These are phyloP conservation scores for Debaryomyces fabryi DNA, from an alignment of 1,139 yeast genomes.

Conservation along the genomic window DNA sequence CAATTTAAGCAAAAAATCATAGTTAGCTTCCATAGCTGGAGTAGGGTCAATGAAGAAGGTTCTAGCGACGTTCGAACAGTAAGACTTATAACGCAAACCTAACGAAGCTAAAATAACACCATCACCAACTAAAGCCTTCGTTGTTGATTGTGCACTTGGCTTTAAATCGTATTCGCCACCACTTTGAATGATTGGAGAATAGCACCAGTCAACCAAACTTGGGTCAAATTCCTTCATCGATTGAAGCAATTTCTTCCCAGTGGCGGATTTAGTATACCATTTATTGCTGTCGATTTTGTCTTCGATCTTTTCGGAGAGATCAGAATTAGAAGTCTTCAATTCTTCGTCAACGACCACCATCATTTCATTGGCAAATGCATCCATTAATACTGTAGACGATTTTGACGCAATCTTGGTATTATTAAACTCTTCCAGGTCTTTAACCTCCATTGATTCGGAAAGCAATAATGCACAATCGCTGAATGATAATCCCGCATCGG, in stretches of 20 bases:
- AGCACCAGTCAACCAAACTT: slow-evolving; percentile 88
- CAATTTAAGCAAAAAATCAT: slow-evolving; percentile 71
- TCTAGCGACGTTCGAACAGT: slow-evolving; percentile 86
- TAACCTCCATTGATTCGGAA: slow-evolving; percentile 63
- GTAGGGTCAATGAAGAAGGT: slow-evolving; percentile 92
- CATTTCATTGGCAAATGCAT: slow-evolving; percentile 85
- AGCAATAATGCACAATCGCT: slow-evolving; percentile 61
- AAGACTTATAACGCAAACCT: slow-evolving; percentile 85
- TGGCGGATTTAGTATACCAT: slow-evolving; percentile 64
- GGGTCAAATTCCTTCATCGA: slow-evolving; percentile 63
- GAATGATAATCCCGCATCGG: slow-evolving; percentile 41
- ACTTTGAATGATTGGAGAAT: slow-evolving; percentile 88
- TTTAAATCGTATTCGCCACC: slow-evolving; percentile 84
- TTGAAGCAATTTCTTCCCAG: slow-evolving; percentile 56
- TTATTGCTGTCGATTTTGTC: slow-evolving; percentile 76
- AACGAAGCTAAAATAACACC: slow-evolving; percentile 85
- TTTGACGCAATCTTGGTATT: slow-evolving; percentile 72
- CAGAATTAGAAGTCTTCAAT: slow-evolving; percentile 68
- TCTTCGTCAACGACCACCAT: slow-evolving; percentile 88
- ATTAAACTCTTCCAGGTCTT: slow-evolving; percentile 78
- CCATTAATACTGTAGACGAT: slow-evolving; percentile 81
- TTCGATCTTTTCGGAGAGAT: slow-evolving; percentile 77
- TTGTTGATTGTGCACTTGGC: slow-evolving; percentile 80
- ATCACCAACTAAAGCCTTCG: slow-evolving; percentile 65
- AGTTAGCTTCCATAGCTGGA: slow-evolving; percentile 73